These are phyloP conservation scores for Dioscorea alata DNA, from an alignment of 106 monocot species.

Conservation along the genomic window DNA sequence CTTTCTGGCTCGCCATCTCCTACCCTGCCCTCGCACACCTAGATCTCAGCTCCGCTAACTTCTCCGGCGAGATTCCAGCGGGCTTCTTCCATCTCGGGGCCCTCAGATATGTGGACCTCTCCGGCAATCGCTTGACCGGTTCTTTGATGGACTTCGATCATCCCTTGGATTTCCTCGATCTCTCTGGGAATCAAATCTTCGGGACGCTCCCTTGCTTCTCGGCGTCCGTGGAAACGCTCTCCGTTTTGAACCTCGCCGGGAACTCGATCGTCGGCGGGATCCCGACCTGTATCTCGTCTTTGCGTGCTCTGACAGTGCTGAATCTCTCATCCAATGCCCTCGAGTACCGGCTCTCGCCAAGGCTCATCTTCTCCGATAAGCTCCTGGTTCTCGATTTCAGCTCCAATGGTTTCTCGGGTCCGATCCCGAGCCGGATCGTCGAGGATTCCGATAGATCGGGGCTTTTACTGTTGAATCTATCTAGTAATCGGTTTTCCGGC, in stretches of 20 bases:
- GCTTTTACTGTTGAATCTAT: constrained; percentile 66
- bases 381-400: constrained; percentile 73
- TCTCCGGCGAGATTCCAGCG: constrained; percentile 34
- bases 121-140: constrained; percentile 29
- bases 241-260: constrained; percentile 45
- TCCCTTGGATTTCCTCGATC: constrained; percentile 24
- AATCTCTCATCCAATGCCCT: constrained; percentile 81
- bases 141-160: constrained; percentile 35
- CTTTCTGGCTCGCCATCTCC: constrained; percentile 36
- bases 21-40: constrained; percentile 17
- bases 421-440: constrained; percentile 51
- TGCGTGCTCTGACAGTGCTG: constrained; percentile 42
- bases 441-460: constrained; percentile 39
- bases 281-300: constrained; percentile 77
- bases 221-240: constrained; percentile 29
- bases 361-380: constrained; percentile 69
- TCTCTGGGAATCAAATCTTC: constrained; percentile 41
- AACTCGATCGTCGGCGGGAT: constrained; percentile 71
- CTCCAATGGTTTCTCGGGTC: constrained; percentile 60
- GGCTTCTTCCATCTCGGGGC: constrained; percentile 21
- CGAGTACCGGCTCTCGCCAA: constrained; percentile 57
- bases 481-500: constrained; percentile 55
- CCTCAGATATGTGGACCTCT: constrained; percentile 37
- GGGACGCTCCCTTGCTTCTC: constrained; percentile 71
- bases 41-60: constrained; percentile 25